A percentile compares a stretch with the other conserved stretches of the same genome.
Conservation (phyloP, 331 rosid species). For the Arachis monticola region DNA sequence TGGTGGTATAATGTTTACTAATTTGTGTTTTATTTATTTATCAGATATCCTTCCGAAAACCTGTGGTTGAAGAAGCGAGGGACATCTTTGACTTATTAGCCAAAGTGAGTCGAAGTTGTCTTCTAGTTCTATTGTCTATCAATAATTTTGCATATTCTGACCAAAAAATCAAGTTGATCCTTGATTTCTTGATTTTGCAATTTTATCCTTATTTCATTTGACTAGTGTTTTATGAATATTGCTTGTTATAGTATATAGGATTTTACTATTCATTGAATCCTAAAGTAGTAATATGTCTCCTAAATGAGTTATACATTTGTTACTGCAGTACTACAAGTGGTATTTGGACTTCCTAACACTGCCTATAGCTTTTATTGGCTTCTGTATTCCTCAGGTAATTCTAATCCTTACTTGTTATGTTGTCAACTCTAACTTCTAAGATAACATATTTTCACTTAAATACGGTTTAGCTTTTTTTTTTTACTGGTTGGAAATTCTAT, state of each 20-base stretch:
- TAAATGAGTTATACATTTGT: constrained; percentile 35
- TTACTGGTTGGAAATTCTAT: constrained; percentile 7
- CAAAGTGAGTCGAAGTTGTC: constrained; percentile 60
- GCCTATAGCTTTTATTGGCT: constrained; percentile 53
- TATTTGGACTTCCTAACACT: constrained; percentile 69
- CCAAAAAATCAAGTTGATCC: constrained; percentile 30
- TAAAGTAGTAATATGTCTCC: constrained; percentile 24
- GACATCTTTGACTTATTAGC: constrained; percentile 50
- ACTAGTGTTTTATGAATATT: constrained; percentile 34
- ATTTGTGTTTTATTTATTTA: constrained; percentile 37
- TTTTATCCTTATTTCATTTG: constrained; percentile 22
- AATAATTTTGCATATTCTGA: constrained; percentile 9
- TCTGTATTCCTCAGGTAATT: constrained; percentile 87
- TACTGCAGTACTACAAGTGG: constrained; percentile 72
- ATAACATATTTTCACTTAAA: constrained; percentile 17
- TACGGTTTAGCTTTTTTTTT: background rate
- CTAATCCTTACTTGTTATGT: constrained; percentile 25
- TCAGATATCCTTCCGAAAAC: constrained; percentile 64
- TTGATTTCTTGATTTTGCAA: constrained; percentile 29
- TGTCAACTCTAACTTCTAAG: constrained; percentile 7
- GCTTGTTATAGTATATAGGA: constrained; percentile 13
- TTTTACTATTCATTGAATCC: constrained; percentile 16
- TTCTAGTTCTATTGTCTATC: constrained; percentile 3
- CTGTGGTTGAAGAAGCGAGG: constrained; percentile 51
- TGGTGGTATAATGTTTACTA: constrained; percentile 32